Base-by-base conservation (phyloP, 192 early-diverging fungal genomes). In the Kickxella alabastrina region DNA sequence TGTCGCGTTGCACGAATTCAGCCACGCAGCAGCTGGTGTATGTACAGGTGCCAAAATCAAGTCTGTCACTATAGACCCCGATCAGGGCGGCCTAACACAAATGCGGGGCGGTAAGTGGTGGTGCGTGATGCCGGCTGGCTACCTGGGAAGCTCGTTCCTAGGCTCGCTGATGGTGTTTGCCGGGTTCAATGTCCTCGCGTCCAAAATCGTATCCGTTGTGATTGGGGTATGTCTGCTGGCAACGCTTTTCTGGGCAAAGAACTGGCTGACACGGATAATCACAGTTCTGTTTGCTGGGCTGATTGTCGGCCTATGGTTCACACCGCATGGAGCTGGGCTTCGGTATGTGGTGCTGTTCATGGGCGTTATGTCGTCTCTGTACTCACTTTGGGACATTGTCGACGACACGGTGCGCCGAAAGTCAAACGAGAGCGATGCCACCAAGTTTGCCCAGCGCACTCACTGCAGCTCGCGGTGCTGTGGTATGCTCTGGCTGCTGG, bases 341-440 rank as follows among this genome's bases (percentile, higher is more conserved):
- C 78, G 86, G 27, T 98, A 95, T 57, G 90, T 96, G 60, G 89
- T 96, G 10, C 77, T 96, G 3, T 98, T 98, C 65, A 77, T 98
- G 50, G 95, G 92, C 26, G 87, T 91, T 13, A 98, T 98, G 96
- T 87, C 83, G 3, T 86, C 89, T 21, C 76, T 95, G 25, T 98
- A 98, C 62, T 85, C 86, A 43, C 79, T 95, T 22, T 93, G 92
- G 86, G 96, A 98, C 73, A 97, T 97, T 66, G 65, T 97, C 43
- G 96, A 98, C 35, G 93, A 97, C 77, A 77, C 92, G 12, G 80
- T 96, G 3, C 75, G 86, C 49, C 77, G 89, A 38, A 96, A 94
- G 72, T 87, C 90, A n/a, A 91, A 96, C 57, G 90, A 91, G 55
- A 89, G 88, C n/a, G 96, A 95, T 62, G 93, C 95, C 3, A 83